These are phyloP conservation scores for Ilyonectria robusta DNA, from an alignment of 2,329 filamentous ascomycete genomes.

Conservation along the genomic window DNA sequence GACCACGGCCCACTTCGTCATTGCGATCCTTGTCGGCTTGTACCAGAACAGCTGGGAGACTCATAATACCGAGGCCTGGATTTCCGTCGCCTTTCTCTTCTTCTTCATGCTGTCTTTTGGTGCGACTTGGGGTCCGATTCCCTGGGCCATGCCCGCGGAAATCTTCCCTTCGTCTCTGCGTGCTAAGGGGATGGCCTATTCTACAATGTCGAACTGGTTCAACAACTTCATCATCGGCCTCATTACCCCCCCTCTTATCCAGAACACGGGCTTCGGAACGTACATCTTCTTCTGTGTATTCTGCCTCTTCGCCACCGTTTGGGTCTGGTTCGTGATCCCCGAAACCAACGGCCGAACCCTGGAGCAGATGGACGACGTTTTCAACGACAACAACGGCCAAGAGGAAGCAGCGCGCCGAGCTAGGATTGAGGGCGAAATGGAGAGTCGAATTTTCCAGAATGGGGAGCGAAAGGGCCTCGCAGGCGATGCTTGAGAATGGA, in stretches of 20 bases:
- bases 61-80: conserved; percentile 45
- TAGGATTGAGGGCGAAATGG: conserved; percentile 16
- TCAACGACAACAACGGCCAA: conserved; percentile 45
- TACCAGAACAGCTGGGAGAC: conserved; percentile 43
- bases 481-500: background rate
- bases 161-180: conserved; percentile 74
- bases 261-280: conserved; percentile 63
- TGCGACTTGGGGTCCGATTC: conserved; percentile 68
- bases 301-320: conserved; percentile 67
- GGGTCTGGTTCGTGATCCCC: conserved; percentile 67
- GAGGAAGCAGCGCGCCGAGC: conserved; percentile 31
- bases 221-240: conserved; percentile 72
- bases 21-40: conserved; percentile 43
- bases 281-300: conserved; percentile 74
- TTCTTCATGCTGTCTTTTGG: conserved; percentile 74
- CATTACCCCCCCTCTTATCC: conserved; percentile 61
- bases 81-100: conserved; percentile 50
- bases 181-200: conserved; percentile 75
- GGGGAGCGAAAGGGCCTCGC: conserved; percentile 10
- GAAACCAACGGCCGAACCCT: conserved; percentile 70
- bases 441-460: conserved; percentile 9
- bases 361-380: conserved; percentile 66
- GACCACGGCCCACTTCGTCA: conserved; percentile 44
- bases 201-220: conserved; percentile 70
- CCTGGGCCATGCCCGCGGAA: conserved; percentile 65